Evolutionary conservation across 1,139 yeast genomes (phyloP), one percentile per base, ranked within the genome.

Genomic region (Kluyveromyces marxianus): DNA sequence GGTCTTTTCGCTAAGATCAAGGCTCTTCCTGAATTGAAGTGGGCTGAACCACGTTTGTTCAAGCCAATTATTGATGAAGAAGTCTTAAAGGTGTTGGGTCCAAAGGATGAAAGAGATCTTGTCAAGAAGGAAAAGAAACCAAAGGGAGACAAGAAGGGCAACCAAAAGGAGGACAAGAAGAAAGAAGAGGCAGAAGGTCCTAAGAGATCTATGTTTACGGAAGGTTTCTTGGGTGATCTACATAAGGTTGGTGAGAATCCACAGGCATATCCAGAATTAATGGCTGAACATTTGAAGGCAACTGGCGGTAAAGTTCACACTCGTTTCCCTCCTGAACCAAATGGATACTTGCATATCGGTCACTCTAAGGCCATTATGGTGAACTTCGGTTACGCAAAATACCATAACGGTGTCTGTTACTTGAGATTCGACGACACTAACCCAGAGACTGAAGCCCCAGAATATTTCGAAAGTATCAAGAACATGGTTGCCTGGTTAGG

Each of bases 321-420:
- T 1, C 80, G 99, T 63, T 92, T 92, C 72, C 99, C 99, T 32
- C 98, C 98, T 4, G 98, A 92, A 69, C 98, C 98, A 44, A 90
- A 90, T 65, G 98, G 98, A 48, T 92, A 81, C 62, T 75, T 92
- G 62, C 98, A 92, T 65, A 92, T 92, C 67, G 99, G 99, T 40
- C 99, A 92, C 65, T 85, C 96, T 42, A 94, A 94, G 70, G 98
- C 98, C 44, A 92, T 92, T 63, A 85, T 92, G 77, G 96, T 92
- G 49, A 90, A 92, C 66, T 92, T 92, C 66, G 97, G 97, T 14
- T 92, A 75, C 63, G 98, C 98, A 39, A 83, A 85, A 65, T 83
- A 71, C 67, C 75, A 89, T 64, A 75, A 78, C 49, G 99, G 98
- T 53, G 75, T 79, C 49, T 90, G 97, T 67, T 88, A 89, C 66